Percentiles rank a stretch among this genome's conserved stretches.
Conservation (phyloP, 257 asterid species). For the Cordia subcordata region DNA sequence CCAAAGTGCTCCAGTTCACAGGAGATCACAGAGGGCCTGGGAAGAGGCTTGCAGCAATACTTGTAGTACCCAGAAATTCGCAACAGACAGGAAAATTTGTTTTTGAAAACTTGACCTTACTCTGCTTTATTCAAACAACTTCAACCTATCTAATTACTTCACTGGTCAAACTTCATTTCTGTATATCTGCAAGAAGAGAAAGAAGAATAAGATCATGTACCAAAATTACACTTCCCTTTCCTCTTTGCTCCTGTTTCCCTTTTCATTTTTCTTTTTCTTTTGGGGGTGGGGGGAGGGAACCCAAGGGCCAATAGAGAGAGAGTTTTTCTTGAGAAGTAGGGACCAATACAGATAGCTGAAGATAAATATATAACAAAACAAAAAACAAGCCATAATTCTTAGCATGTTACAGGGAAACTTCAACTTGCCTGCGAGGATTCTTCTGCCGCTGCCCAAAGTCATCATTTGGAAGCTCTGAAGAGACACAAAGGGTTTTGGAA, state of each 20-base stretch:
- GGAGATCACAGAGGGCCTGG: slow-evolving; percentile 61
- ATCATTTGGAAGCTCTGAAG: slow-evolving; percentile 55
- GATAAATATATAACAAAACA: too few relatives aligned
- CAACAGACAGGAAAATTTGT: slow-evolving; percentile 38
- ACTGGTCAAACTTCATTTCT: slow-evolving; percentile 88
- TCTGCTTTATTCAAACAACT: slow-evolving; percentile 44
- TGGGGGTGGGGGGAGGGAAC: too few relatives aligned
- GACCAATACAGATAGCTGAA: too few relatives aligned
- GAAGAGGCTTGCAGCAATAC: slow-evolving; percentile 56
- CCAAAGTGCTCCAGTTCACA: slow-evolving; percentile 70
- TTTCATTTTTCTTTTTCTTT: background rate
- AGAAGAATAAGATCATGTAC: background rate
- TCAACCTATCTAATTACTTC: slow-evolving; percentile 37
- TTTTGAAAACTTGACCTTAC: slow-evolving; percentile 26
- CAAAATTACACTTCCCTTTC: background rate
- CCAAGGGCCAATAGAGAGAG: too few relatives aligned
- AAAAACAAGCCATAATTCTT: background rate
- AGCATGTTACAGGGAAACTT: background rate
- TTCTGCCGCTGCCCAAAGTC: slow-evolving; percentile 81
- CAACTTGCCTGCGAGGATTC: slow-evolving; percentile 78
- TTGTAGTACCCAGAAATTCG: slow-evolving; percentile 50
- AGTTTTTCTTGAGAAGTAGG: too few relatives aligned
- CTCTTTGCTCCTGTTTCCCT: background rate
- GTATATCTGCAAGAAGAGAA: slow-evolving; percentile 57
- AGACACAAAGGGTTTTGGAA: slow-evolving; percentile 1